phyloP scores from a whole-genome alignment of 495 filamentous ascomycete genomes.

The Aspergillus bertholletiae region DNA sequence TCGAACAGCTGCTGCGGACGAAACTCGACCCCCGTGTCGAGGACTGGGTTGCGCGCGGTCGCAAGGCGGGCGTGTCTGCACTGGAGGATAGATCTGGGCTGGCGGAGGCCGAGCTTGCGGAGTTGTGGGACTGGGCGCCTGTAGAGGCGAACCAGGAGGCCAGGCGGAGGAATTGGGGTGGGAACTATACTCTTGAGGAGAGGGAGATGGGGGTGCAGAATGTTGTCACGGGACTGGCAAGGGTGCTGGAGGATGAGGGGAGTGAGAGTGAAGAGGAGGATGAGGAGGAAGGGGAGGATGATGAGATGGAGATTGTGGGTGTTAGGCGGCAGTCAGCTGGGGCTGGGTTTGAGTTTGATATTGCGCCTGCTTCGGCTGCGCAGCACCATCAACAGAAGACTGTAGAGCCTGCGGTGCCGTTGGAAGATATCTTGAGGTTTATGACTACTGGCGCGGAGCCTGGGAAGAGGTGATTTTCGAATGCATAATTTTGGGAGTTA shows the following conservation, averaged over 20 bases:
- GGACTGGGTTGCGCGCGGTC: constrained; percentile 64
- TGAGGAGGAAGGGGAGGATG: constrained; percentile 57
- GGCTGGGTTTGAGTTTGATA: constrained; percentile 39
- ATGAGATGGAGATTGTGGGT: constrained; percentile 45
- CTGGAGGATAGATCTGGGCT: constrained; percentile 33
- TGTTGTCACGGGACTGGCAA: constrained; percentile 64
- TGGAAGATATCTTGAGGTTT: constrained; percentile 53
- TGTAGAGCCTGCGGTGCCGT: constrained; percentile 34
- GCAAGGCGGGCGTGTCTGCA: constrained; percentile 28
- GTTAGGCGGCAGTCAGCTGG: constrained; percentile 35
- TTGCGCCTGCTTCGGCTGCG: constrained; percentile 31
- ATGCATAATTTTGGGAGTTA: too few relatives aligned
- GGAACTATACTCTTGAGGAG: constrained; percentile 70
- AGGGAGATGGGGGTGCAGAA: constrained; percentile 61
- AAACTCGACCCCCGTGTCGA: constrained; percentile 76
- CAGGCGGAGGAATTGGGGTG: constrained; percentile 48
- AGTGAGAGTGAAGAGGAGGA: constrained; percentile 27
- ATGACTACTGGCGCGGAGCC: constrained; percentile 49
- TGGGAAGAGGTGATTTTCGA: constrained; percentile 20
- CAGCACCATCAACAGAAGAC: constrained; percentile 22
- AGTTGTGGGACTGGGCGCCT: constrained; percentile 50
- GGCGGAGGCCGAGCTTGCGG: constrained; percentile 35
- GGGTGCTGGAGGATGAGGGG: constrained; percentile 55
- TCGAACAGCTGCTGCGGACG: constrained; percentile 68
- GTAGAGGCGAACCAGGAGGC: constrained; percentile 49